Evolutionary conservation across 768 basidiomycete species (phyloP).

Genomic region (Lentinula lateritia): DNA sequence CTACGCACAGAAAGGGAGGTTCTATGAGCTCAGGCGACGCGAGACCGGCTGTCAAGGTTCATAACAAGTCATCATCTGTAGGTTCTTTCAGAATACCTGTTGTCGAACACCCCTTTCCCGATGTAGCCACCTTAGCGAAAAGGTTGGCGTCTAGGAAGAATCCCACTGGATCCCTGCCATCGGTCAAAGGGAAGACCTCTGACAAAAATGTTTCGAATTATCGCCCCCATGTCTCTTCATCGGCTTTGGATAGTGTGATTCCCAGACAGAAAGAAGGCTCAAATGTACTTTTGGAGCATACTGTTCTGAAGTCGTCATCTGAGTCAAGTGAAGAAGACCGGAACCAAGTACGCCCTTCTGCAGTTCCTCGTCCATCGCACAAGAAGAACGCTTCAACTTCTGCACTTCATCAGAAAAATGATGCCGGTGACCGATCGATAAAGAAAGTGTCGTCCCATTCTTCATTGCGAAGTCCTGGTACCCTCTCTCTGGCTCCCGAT

Average conservation of each 20-base stretch:
- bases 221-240: background rate
- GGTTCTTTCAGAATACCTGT: background rate
- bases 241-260: background rate
- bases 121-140: background rate
- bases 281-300: background rate
- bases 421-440: background rate
- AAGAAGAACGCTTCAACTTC: background rate
- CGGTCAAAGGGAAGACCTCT: too few relatives aligned
- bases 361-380: background rate
- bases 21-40: background rate
- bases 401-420: background rate
- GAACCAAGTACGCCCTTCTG: background rate
- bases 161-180: background rate
- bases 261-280: background rate
- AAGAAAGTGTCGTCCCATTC: background rate
- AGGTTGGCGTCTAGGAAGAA: background rate
- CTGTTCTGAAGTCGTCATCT: background rate
- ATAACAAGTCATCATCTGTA: slow-evolving; percentile 4
- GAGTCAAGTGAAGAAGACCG: background rate
- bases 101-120: background rate
- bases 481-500: background rate
- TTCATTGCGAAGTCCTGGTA: background rate
- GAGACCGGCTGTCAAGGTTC: background rate
- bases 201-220: background rate
- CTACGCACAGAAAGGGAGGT: background rate